Percentiles rank a stretch among this genome's conserved stretches.
Conservation (phyloP, 2,329 filamentous ascomycete species). For the Cordyceps cateniannulata region DNA sequence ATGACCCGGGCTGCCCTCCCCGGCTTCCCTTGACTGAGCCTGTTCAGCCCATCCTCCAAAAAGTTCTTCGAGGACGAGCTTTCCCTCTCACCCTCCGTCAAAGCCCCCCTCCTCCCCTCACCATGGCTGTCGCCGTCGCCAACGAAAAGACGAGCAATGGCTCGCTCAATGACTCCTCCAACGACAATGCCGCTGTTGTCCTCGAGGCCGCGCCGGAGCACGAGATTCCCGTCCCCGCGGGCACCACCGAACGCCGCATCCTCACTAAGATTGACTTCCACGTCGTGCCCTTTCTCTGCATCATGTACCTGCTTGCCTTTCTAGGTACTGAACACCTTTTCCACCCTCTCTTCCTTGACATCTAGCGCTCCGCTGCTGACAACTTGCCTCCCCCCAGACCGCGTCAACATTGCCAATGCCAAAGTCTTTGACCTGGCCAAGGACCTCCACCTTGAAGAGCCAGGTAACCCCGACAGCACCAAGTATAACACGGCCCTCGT, state of each 20-base stretch:
- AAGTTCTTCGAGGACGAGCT: background rate
- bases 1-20: background rate
- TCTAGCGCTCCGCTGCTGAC: background rate
- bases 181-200: slow-evolving; percentile 7
- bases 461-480: slow-evolving; percentile 40
- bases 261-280: slow-evolving; percentile 65
- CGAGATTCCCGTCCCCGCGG: slow-evolving; percentile 30
- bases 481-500: slow-evolving; percentile 71
- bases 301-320: slow-evolving; percentile 67
- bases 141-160: slow-evolving; percentile 16
- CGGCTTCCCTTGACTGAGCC: background rate
- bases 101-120: background rate
- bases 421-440: slow-evolving; percentile 56
- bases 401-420: slow-evolving; percentile 77
- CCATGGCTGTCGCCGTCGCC: slow-evolving; percentile 15
- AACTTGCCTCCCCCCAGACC: slow-evolving; percentile 31
- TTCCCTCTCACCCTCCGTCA: background rate
- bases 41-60: background rate
- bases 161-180: slow-evolving; percentile 14
- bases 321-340: slow-evolving; percentile 34
- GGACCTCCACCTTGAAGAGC: slow-evolving; percentile 54
- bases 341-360: background rate
- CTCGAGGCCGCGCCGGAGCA: slow-evolving; percentile 4
- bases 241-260: slow-evolving; percentile 58
- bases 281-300: slow-evolving; percentile 65